These are phyloP conservation scores for Globisporangium iwayamae DNA, from an alignment of 352 stramenopile genomes.

Conservation along the genomic window DNA sequence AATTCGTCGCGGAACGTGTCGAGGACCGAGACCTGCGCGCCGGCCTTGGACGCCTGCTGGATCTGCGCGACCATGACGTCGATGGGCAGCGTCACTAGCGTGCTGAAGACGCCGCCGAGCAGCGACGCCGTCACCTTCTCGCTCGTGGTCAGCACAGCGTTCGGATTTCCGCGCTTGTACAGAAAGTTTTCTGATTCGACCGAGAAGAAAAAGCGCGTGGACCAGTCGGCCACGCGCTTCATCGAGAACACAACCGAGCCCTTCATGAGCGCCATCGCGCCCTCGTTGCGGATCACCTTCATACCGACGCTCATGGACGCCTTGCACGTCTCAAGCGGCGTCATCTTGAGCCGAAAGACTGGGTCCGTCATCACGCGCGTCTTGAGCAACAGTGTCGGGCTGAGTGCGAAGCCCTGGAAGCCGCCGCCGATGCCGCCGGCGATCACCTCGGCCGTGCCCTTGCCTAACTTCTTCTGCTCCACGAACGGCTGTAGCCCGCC, in stretches of 20 bases:
- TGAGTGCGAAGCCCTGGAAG: constrained; percentile 92
- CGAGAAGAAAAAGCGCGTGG: constrained; percentile 91
- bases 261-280: constrained; percentile 88
- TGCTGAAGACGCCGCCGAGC: constrained; percentile 74
- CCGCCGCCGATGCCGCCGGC: constrained; percentile 87
- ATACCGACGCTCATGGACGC: constrained; percentile 83
- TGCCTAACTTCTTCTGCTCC: constrained; percentile 46
- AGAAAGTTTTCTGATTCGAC: constrained; percentile 79
- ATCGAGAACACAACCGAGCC: constrained; percentile 88
- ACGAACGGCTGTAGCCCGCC: constrained; percentile 58
- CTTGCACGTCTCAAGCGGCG: constrained; percentile 70
- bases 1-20: constrained; percentile 75
- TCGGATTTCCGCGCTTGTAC: constrained; percentile 67
- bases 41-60: constrained; percentile 89
- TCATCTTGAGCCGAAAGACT: constrained; percentile 91
- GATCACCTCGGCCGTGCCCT: constrained; percentile 68
- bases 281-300: constrained; percentile 89
- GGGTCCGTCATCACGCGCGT: constrained; percentile 94
- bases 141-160: constrained; percentile 47
- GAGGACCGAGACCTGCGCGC: constrained; percentile 72
- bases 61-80: constrained; percentile 93
- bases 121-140: constrained; percentile 85
- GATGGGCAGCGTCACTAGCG: constrained; percentile 85
- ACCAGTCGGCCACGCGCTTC: constrained; percentile 93
- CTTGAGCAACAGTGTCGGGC: constrained; percentile 91